Evolutionary conservation across 2,329 filamentous ascomycete species (phyloP), one percentile per base, ranked within the genome.

Genomic region (Raffaelea albimanens): DNA sequence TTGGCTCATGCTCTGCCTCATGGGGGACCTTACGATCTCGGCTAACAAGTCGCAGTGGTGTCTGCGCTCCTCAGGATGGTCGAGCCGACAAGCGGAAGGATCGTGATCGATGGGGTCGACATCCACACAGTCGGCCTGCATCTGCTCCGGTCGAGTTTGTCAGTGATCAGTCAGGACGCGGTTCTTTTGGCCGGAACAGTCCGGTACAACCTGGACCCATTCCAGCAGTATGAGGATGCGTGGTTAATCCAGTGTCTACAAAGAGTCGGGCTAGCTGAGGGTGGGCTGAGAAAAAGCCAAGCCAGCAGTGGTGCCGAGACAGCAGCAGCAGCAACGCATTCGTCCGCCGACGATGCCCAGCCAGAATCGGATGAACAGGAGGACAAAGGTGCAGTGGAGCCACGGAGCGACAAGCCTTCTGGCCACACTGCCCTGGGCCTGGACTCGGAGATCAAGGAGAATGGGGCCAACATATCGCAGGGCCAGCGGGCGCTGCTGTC

Each of bases 161-260:
- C 94, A 0, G 96, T 98, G 64, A 91, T 98, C 46, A 91, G 93
- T 22, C 93, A 98, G 68, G 93, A 98, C 62, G 90, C 91, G 0
- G 95, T 90, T 0, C 69, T 97, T 0, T 96, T 95, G 66, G 89
- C 82, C 5, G 91, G 91, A 54, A 95, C 89, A 0, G 85, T 96
- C 52, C 80, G 90, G 51, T 89, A 75, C 62, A 98, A 98, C 60
- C 75, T 98, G n/a, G 93, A 98, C 62, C 93, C 93, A 0, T 97
- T 97, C 65, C 76, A 81, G 18, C 69, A 87, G 39, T 95, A 94
- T 65, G 89, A 83, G 0, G 89, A 97, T 57, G 87, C 91, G 52
- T 80, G 96, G 56, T 85, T 97, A 40, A 95, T 93, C 61, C 81
- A 80, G 3, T 87, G 87, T 0, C 76, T 98, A 5, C 82, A 85